Conservation (phyloP, 2,329 filamentous ascomycete genomes). For the Epichloe festucae region DNA sequence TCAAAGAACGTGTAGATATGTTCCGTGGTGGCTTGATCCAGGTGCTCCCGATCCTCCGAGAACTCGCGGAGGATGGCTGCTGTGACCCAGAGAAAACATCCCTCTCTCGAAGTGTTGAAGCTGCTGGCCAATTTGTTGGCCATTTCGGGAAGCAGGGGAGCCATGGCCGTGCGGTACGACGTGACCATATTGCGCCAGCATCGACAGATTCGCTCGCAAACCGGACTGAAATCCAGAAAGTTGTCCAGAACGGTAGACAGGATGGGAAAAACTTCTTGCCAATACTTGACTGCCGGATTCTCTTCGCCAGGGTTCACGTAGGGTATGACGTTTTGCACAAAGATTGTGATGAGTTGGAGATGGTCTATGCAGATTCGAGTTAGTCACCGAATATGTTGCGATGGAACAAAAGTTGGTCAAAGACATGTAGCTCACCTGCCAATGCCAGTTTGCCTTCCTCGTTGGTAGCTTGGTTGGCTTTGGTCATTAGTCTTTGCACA, state of each 20-base stretch:
- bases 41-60: slow-evolving; percentile 75
- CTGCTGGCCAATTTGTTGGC: slow-evolving; percentile 80
- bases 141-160: slow-evolving; percentile 69
- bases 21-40: slow-evolving; percentile 68
- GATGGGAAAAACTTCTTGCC: slow-evolving; percentile 83
- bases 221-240: slow-evolving; percentile 74
- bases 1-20: slow-evolving; percentile 93
- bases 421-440: slow-evolving; percentile 46
- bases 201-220: slow-evolving; percentile 84
- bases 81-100: slow-evolving; percentile 98
- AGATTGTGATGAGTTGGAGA: slow-evolving; percentile 81
- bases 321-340: slow-evolving; percentile 67
- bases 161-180: slow-evolving; percentile 82
- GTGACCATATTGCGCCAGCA: slow-evolving; percentile 97
- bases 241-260: slow-evolving; percentile 76
- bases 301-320: slow-evolving; percentile 58
- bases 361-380: slow-evolving; percentile 45
- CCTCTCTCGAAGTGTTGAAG: slow-evolving; percentile 76
- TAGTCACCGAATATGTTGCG: background rate
- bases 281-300: slow-evolving; percentile 91
- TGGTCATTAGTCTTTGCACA: slow-evolving; percentile 68
- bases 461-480: slow-evolving; percentile 74
- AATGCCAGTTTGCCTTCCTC: slow-evolving; percentile 76
- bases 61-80: slow-evolving; percentile 92
- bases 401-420: background rate